Evolutionary conservation across 768 basidiomycete genomes (phyloP), one percentile per base, ranked within the genome.

Genomic region (Cystobasidium tubakii): DNA sequence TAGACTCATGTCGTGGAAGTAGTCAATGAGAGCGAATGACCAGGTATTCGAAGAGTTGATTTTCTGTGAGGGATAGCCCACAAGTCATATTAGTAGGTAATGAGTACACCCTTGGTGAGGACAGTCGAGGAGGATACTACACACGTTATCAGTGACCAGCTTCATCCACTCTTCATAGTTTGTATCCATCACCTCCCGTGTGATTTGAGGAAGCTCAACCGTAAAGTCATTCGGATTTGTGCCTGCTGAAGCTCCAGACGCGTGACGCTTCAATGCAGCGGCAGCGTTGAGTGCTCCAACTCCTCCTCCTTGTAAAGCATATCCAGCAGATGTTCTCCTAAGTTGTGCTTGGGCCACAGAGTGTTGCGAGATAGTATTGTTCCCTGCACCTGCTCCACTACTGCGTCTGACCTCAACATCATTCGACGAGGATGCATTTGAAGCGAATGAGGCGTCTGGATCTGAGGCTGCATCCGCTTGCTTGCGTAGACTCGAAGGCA

Each of bases 21-120:
- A 99, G 82, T 99, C 96, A 73, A 99, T 98, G 57, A 99, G 86
- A 1, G 93, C 94, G 77, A 96, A 91, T 79, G 89, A 91, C 96
- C 96, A 99, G 55, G 96, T 92, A 81, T 99, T 99, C 50, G 88
- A 87, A 6, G 91, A 89, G 73, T 93, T 99, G 83, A 99, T 98
- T 97, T 98, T 99, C 96, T 98, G 79, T 23, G 39, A 10, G 31
- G 17, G 39, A 39, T n/a, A 33, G 44, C 17, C 21, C 2, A 12
- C 25, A 62, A 60, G 10, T 21, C 6, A 25, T 43, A 21, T 29
- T 29, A 31, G 33, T 23, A 25, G 57, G 17, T 25, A 73, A 60
- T 74, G 46, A 19, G 21, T n/a, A n/a, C n/a, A n/a, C n/a, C n/a
- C n/a, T n/a, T n/a, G 46, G 4, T 17, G 10, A 3, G 21, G 3